phyloP scores from a whole-genome alignment of 768 basidiomycete genomes.

The Panaeolus papilionaceus region DNA sequence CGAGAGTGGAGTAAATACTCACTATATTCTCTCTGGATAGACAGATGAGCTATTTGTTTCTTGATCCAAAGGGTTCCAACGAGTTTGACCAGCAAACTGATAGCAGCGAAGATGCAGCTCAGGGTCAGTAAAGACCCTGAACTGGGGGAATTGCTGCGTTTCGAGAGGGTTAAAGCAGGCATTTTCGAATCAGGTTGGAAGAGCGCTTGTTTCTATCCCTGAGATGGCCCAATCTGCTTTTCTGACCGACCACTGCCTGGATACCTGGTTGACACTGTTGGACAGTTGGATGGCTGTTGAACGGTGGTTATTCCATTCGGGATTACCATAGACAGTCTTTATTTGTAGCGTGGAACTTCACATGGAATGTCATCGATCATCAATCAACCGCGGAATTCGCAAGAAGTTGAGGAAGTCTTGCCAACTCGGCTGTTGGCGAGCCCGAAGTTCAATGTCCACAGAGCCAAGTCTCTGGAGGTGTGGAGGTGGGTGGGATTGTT shows the following conservation, averaged over 20 bases:
- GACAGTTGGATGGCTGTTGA: slow-evolving; percentile 3
- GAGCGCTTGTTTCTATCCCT: not conserved
- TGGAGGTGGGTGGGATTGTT: not conserved
- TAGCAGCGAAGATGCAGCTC: slow-evolving; percentile 26
- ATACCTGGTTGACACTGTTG: not conserved
- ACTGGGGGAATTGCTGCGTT: slow-evolving; percentile 6
- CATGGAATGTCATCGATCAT: slow-evolving; percentile 5
- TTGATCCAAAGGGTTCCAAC: slow-evolving; percentile 30
- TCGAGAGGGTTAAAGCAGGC: slow-evolving; percentile 14
- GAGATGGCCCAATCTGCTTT: not conserved
- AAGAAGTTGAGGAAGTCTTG: slow-evolving; percentile 1
- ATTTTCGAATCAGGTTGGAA: not conserved
- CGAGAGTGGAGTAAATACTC: slow-evolving; percentile 21
- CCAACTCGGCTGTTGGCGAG: slow-evolving; percentile 5
- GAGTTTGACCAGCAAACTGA: slow-evolving; percentile 30
- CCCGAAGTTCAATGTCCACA: not conserved
- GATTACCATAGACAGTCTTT: slow-evolving; percentile 1
- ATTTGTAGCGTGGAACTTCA: slow-evolving; percentile 6
- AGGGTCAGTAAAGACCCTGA: slow-evolving; percentile 23
- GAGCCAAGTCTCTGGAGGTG: not conserved
- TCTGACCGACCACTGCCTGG: not conserved
- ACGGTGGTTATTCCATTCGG: not conserved
- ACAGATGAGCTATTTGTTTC: slow-evolving; percentile 27
- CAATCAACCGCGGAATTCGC: slow-evolving; percentile 6
- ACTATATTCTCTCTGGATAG: slow-evolving; percentile 30